phyloP scores from a whole-genome alignment of 306 rosid genomes.

The Geum urbanum region DNA sequence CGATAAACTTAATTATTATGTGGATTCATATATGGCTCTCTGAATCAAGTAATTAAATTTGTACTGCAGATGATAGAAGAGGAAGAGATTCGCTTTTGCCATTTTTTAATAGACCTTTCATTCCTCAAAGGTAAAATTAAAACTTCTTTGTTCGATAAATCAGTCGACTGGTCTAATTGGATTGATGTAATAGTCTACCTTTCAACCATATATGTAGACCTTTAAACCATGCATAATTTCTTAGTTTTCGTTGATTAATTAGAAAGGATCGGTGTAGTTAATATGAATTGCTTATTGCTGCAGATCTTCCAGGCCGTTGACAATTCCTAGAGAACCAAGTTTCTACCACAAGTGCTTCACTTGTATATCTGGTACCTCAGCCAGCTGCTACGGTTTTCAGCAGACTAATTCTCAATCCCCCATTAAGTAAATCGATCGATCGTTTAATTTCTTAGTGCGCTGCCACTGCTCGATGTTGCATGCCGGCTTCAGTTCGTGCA shows the following conservation, averaged over 20 bases:
- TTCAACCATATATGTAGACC: no score
- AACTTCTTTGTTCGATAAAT: no score
- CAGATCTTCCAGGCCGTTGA: slow-evolving; percentile 67
- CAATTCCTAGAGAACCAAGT: slow-evolving; percentile 73
- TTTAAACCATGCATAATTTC: no score
- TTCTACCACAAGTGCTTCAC: slow-evolving; percentile 47
- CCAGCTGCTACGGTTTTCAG: slow-evolving; percentile 42
- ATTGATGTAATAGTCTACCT: no score
- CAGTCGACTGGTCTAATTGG: no score
- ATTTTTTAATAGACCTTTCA: slow-evolving; percentile 79
- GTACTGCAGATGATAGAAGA: slow-evolving; percentile 76
- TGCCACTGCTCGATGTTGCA: neutral
- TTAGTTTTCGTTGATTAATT: no score
- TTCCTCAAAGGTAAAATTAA: slow-evolving; percentile 58
- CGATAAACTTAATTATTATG: no score
- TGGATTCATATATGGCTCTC: no score
- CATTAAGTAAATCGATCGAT: slow-evolving; percentile 28
- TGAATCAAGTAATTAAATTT: no score
- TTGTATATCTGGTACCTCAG: slow-evolving; percentile 35
- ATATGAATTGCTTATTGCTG: neutral
- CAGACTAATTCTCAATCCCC: slow-evolving; percentile 41
- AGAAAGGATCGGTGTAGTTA: neutral
- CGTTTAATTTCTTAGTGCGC: neutral
- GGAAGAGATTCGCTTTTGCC: slow-evolving; percentile 93
- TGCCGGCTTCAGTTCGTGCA: neutral